Percentiles rank a stretch among this genome's conserved stretches.
These are phyloP conservation scores for Anaeromyces robustus DNA, from an alignment of 192 early-diverging fungal species.

Conservation along the genomic window DNA sequence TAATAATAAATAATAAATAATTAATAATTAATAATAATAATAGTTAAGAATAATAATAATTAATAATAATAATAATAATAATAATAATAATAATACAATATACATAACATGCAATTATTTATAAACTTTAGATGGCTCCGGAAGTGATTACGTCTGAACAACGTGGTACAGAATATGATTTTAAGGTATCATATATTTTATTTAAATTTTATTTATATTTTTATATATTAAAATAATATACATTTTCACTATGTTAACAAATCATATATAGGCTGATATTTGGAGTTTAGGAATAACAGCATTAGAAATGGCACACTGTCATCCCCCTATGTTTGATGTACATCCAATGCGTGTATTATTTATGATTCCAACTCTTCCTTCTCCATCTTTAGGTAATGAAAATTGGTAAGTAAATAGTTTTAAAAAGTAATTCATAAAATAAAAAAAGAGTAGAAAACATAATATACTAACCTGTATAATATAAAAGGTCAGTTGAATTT, in stretches of 20 bases:
- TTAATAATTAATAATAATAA: no score
- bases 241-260: background rate
- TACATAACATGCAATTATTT: no score
- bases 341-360: constrained; percentile 16
- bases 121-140: constrained; percentile 4
- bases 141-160: constrained; percentile 7
- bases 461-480: no score
- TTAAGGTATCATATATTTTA: constrained; percentile 5
- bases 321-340: constrained; percentile 15
- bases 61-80: no score
- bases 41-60: no score
- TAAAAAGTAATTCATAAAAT: no score
- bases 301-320: constrained; percentile 13
- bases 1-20: no score
- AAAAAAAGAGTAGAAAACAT: no score
- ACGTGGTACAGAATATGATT: constrained; percentile 5
- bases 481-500: constrained; percentile 28
- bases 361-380: constrained; percentile 27
- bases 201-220: background rate
- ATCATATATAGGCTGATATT: constrained; percentile 6
- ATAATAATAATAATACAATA: no score
- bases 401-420: no score
- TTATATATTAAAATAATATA: background rate
- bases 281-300: constrained; percentile 14
- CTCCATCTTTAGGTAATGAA: constrained; percentile 18